phyloP scores from a whole-genome alignment of 2,329 filamentous ascomycete species.

The Arthrobotrys entomopaga region DNA sequence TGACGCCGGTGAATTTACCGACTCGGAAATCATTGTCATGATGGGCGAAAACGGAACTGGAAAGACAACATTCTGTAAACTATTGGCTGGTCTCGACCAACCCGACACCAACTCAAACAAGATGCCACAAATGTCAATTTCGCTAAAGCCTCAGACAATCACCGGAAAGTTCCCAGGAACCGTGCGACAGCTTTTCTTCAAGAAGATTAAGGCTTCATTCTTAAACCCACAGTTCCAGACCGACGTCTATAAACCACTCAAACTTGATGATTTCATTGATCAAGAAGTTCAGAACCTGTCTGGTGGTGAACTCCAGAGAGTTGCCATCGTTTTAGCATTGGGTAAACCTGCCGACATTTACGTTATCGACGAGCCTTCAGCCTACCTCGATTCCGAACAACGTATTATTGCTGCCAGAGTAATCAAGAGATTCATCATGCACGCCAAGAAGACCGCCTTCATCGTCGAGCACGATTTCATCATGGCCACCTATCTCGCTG shows the following conservation, averaged over 20 bases:
- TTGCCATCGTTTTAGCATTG: constrained; percentile 95
- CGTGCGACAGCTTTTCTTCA: constrained; percentile 98
- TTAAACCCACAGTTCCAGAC: constrained; percentile 98
- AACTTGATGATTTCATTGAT: constrained; percentile 98
- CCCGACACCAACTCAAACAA: constrained; percentile 77
- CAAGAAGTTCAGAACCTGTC: constrained; percentile 99
- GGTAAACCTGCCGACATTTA: constrained; percentile 97
- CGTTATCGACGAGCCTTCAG: constrained; percentile 95
- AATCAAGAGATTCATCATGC: constrained; percentile 99
- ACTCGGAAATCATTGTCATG: constrained; percentile 99
- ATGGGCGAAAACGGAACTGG: constrained; percentile 99
- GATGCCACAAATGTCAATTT: constrained; percentile 94
- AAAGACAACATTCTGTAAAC: constrained; percentile 98
- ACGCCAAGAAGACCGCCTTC: constrained; percentile 99
- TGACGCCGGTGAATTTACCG: constrained; percentile 86
- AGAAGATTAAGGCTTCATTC: constrained; percentile 98
- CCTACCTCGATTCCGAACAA: constrained; percentile 98
- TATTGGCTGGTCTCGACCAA: constrained; percentile 91
- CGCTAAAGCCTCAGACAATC: constrained; percentile 99
- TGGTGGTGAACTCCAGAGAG: constrained; percentile 98
- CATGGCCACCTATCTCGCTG: constrained; percentile 85
- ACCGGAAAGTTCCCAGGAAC: constrained; percentile 98
- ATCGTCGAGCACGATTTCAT: constrained; percentile 99
- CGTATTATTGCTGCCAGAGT: constrained; percentile 97
- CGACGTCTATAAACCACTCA: constrained; percentile 98